Conservation (phyloP, 2,329 filamentous ascomycete genomes). For the Beauveria asiatica region DNA sequence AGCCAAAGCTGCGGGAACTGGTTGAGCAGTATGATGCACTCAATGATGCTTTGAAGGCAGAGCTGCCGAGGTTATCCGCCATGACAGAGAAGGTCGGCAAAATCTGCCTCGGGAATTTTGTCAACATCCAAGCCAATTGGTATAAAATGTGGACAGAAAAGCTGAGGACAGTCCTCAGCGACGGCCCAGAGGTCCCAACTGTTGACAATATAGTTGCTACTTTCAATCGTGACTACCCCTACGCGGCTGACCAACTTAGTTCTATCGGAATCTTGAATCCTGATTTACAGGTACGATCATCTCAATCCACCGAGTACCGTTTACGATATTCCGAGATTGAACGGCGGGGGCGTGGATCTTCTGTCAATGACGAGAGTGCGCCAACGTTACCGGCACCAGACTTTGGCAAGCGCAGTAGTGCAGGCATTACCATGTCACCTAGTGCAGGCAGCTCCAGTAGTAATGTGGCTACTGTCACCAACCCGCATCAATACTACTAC, state of each 20-base stretch:
- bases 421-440: constrained; percentile 55
- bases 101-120: constrained; percentile 72
- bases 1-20: constrained; percentile 74
- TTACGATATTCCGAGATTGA: constrained; percentile 40
- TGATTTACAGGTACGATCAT: constrained; percentile 50
- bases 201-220: constrained; percentile 64
- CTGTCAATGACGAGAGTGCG: constrained; percentile 53
- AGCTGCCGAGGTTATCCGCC: constrained; percentile 74
- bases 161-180: constrained; percentile 64
- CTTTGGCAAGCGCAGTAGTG: constrained; percentile 56
- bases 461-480: constrained; percentile 29
- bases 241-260: constrained; percentile 63
- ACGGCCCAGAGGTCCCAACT: constrained; percentile 53
- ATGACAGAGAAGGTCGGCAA: constrained; percentile 79
- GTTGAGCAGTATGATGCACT: constrained; percentile 85
- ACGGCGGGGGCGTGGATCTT: constrained; percentile 49
- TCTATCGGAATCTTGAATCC: constrained; percentile 74
- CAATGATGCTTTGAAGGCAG: constrained; percentile 88
- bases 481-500: constrained; percentile 48
- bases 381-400: constrained; percentile 58
- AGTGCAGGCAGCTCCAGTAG: constrained; percentile 22
- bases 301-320: constrained; percentile 47
- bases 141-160: constrained; percentile 77
- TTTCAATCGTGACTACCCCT: constrained; percentile 72
- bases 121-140: constrained; percentile 79